Conservation (phyloP, 768 basidiomycete genomes). For the Strobilomyces echinocephalus region DNA sequence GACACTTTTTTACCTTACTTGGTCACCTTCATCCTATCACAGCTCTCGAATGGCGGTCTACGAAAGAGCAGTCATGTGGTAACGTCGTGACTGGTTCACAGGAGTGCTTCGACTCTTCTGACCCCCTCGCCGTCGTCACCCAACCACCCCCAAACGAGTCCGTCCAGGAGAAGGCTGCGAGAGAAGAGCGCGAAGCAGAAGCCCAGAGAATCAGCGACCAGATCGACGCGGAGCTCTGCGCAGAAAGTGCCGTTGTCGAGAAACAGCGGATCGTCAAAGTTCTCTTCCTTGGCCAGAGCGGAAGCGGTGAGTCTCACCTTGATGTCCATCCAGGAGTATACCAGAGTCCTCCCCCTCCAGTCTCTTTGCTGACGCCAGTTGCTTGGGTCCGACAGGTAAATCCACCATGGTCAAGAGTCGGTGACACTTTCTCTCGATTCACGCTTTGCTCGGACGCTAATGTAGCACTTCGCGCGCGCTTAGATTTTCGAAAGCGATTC, state of each 20-base stretch:
- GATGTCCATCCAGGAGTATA: not conserved
- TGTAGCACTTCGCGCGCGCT: not conserved
- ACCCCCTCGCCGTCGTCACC: too few relatives aligned
- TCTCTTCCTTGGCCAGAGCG: constrained; percentile 60
- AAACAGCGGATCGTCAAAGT: constrained; percentile 50
- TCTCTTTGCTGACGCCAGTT: too few relatives aligned
- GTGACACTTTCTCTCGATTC: too few relatives aligned
- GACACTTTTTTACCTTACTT: too few relatives aligned
- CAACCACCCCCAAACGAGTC: too few relatives aligned
- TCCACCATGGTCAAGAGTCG: constrained; percentile 59
- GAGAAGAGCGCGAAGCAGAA: constrained; percentile 50
- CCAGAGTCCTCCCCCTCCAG: too few relatives aligned
- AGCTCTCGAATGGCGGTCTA: too few relatives aligned
- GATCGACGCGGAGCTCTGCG: constrained; percentile 58
- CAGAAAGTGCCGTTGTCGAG: constrained; percentile 42
- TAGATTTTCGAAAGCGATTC: constrained; percentile 73
- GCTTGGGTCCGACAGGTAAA: constrained; percentile 44
- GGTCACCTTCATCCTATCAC: too few relatives aligned
- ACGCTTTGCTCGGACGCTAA: constrained; percentile 10
- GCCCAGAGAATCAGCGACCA: constrained; percentile 55
- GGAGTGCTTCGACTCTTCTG: too few relatives aligned
- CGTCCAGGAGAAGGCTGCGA: constrained; percentile 32
- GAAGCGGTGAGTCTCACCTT: constrained; percentile 48
- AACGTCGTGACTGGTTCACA: too few relatives aligned
- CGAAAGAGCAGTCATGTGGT: too few relatives aligned